phyloP scores from a whole-genome alignment of 176 grass and related monocot genomes.

The Coix lacrymajobi region DNA sequence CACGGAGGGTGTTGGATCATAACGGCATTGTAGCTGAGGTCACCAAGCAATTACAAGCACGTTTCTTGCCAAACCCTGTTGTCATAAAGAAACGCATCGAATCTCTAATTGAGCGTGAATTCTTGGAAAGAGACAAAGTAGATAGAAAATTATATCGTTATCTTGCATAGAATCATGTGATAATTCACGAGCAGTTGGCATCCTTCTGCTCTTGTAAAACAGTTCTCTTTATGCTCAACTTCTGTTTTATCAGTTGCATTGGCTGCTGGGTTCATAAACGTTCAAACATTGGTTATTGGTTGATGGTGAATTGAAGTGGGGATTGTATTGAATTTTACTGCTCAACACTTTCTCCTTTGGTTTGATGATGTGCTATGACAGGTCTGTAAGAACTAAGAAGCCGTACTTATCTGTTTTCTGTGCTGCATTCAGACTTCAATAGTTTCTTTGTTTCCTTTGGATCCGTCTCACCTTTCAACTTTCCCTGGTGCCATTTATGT shows the following conservation, averaged over 20 bases:
- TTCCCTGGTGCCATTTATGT: neutral
- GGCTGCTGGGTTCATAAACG: constrained; percentile 25
- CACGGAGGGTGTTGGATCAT: constrained; percentile 86
- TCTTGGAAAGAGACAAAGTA: constrained; percentile 94
- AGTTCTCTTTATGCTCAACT: constrained; percentile 31
- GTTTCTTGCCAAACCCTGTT: constrained; percentile 94
- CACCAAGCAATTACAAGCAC: constrained; percentile 84
- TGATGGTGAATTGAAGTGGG: neutral
- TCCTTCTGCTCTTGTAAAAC: constrained; percentile 40
- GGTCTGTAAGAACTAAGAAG: neutral
- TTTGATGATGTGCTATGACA: neutral
- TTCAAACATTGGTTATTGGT: constrained; percentile 4
- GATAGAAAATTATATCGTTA: constrained; percentile 98
- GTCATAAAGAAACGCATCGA: constrained; percentile 97
- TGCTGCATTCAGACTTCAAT: neutral
- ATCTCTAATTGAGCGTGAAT: constrained; percentile 90
- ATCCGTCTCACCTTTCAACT: neutral
- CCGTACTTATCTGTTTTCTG: neutral
- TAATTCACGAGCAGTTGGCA: constrained; percentile 15
- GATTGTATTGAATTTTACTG: neutral
- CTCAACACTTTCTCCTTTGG: neutral
- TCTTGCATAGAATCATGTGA: constrained; percentile 66
- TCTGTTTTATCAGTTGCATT: constrained; percentile 31
- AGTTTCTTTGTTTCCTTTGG: constrained; percentile 1
- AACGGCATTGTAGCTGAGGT: constrained; percentile 92